Base-by-base conservation (phyloP, 495 filamentous ascomycete genomes). In the Xylona heveae region DNA sequence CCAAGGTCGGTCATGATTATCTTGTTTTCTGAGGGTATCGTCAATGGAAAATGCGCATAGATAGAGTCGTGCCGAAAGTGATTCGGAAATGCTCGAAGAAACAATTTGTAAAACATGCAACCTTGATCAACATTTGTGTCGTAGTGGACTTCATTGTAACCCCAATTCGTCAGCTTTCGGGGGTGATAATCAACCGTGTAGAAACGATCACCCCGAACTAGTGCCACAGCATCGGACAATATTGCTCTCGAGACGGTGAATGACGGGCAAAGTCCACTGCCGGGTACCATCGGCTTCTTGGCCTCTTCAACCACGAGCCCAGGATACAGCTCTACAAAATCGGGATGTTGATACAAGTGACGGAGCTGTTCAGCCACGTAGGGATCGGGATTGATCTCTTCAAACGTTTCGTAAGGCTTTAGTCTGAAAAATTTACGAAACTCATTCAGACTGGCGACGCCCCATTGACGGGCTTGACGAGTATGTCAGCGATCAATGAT, bases 371-470 rank as follows among this genome's bases (percentile, higher is more conserved):
- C 62, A 7, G 70, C 65, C 19, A 90, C 68, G n/a, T 66, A 62
- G 5, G 68, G 69, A 44, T 92, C 72, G 0, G 67, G 58, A 43
- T 83, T 92, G 57, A 92, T 90, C 34, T 80, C 74, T 38, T 84
- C 74, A 34, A 93, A 93, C 0, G 63, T 74, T 41, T 71, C 59
- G 44, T 91, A 68, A 0, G 69, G 67, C 37, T 70, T 64, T 12
- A 93, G 54, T 6, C 68, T 71, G 42, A 90, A 85, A 55, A 78
- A 79, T 39, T 69, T 60, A 22, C 83, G 61, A 55, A 93, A 84
- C 49, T 93, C 83, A 48, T 93, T 93, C 32, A 93, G 54, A 2
- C 77, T 74, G 1, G 75, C 74, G 15, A 83, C 43, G 38, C 81
- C 79, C 83, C 83, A 91, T 13, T 66, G 61, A 6, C 83, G 70